Evolutionary conservation across 179 eudicot genomes (phyloP).

Genomic region (Beta corolliflora): DNA sequence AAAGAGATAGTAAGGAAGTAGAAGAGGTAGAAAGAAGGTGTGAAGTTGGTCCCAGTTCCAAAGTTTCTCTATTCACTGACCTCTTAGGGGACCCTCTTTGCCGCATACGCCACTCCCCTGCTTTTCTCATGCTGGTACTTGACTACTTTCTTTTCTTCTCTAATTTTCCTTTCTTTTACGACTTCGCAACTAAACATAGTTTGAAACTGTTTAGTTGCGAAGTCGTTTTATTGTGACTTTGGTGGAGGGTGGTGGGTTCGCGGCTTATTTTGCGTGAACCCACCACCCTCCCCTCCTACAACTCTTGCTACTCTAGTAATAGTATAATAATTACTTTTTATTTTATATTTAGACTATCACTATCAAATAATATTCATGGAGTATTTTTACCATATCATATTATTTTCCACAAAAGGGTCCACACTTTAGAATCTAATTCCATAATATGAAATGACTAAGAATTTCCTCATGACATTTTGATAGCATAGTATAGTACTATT

Average conservation of each 20-base stretch:
- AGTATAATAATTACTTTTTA: background rate
- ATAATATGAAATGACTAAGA: conserved; percentile 11
- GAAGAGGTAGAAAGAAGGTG: conserved; percentile 74
- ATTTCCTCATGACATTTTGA: background rate
- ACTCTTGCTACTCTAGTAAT: background rate
- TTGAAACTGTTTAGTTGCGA: too few relatives aligned
- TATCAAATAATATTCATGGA: too few relatives aligned
- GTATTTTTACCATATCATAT: too few relatives aligned
- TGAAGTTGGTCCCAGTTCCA: conserved; percentile 78
- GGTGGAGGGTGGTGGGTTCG: conserved; percentile 2
- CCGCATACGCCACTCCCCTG: conserved; percentile 87
- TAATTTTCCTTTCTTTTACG: background rate
- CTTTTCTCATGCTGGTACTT: conserved; percentile 83
- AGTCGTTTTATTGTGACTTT: background rate
- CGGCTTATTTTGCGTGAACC: conserved; percentile 13
- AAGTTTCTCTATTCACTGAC: conserved; percentile 74
- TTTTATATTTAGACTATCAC: too few relatives aligned
- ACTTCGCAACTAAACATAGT: too few relatives aligned
- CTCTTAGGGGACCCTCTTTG: conserved; percentile 94
- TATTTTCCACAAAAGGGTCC: conserved; percentile 1
- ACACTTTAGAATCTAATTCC: conserved; percentile 17
- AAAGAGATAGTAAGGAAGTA: conserved; percentile 53
- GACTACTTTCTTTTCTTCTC: background rate
- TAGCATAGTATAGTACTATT: background rate
- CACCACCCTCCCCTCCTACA: background rate